Evolutionary conservation across 2,329 filamentous ascomycete species (phyloP).

Genomic region (Capronia coronata): DNA sequence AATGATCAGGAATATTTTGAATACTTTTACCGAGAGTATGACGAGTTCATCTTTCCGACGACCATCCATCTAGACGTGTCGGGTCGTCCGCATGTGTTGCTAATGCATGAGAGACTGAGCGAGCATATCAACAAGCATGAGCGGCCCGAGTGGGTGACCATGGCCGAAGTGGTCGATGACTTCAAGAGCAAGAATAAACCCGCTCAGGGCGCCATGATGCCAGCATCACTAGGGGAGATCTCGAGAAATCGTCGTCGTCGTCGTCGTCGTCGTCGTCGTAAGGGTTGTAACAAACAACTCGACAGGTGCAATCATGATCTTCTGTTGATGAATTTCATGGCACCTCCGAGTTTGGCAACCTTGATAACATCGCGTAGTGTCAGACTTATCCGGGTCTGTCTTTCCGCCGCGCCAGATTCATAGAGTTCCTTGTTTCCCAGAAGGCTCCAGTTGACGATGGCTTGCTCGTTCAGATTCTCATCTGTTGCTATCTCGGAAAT

Average conservation of each 20-base stretch:
- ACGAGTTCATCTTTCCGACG: conserved; percentile 70
- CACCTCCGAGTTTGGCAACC: conserved; percentile 63
- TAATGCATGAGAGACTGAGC: conserved; percentile 67
- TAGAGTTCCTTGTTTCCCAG: conserved; percentile 40
- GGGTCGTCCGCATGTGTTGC: conserved; percentile 62
- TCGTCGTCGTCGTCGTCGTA: no score
- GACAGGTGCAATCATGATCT: conserved; percentile 3
- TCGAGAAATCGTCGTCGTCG: conserved; percentile 4
- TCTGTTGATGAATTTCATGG: conserved; percentile 27
- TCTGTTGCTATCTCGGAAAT: conserved; percentile 56
- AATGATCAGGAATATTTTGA: conserved; percentile 54
- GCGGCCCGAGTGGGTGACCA: conserved; percentile 44
- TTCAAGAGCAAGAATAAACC: conserved; percentile 63
- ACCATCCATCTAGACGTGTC: conserved; percentile 70
- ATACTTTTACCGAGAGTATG: conserved; percentile 69
- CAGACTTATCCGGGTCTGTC: conserved; percentile 52
- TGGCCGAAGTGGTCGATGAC: conserved; percentile 65
- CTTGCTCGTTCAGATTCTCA: conserved; percentile 46
- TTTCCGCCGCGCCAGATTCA: conserved; percentile 40
- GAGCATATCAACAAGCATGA: conserved; percentile 62
- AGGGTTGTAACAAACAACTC: no score
- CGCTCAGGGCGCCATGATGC: conserved; percentile 55
- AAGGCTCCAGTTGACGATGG: conserved; percentile 53
- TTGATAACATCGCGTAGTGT: conserved; percentile 78
- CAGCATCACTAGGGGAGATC: conserved; percentile 37